Conservation (phyloP, 2,329 filamentous ascomycete genomes). For the Alternaria solani region DNA sequence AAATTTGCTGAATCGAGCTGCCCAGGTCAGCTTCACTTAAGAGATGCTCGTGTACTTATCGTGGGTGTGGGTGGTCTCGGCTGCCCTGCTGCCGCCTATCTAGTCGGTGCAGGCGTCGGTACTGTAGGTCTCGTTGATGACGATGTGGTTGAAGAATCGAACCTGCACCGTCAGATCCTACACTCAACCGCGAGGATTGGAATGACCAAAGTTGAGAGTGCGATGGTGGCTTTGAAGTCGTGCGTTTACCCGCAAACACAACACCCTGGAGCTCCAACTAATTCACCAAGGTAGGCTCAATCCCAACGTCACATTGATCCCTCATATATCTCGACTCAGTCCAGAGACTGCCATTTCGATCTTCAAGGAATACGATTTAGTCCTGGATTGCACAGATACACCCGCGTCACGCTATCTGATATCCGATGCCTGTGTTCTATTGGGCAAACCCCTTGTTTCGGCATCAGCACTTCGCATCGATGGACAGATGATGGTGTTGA, state of each 20-base stretch:
- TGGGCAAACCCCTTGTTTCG: constrained; percentile 81
- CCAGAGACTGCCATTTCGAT: constrained; percentile 72
- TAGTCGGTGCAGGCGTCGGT: constrained; percentile 87
- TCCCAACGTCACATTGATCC: constrained; percentile 70
- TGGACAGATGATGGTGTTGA: constrained; percentile 88
- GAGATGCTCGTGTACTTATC: constrained; percentile 74
- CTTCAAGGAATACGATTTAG: constrained; percentile 76
- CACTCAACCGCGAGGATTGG: constrained; percentile 77
- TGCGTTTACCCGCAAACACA: constrained; percentile 40
- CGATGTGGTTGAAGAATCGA: constrained; percentile 86
- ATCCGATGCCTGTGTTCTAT: constrained; percentile 84
- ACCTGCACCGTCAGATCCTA: constrained; percentile 89
- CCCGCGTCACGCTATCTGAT: constrained; percentile 91
- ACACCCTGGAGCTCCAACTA: constrained; percentile 9
- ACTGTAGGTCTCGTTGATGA: constrained; percentile 85
- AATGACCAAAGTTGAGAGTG: constrained; percentile 81
- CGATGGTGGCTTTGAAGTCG: constrained; percentile 53
- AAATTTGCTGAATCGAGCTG: background rate
- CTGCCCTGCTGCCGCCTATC: constrained; percentile 90
- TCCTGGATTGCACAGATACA: constrained; percentile 95
- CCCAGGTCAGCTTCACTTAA: constrained; percentile 78
- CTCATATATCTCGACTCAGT: constrained; percentile 71
- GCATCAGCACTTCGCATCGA: constrained; percentile 89
- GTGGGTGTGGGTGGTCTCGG: constrained; percentile 90
- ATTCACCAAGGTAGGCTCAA: constrained; percentile 67